These are phyloP conservation scores for Rhodotorula paludigena DNA, from an alignment of 768 basidiomycete genomes.

Conservation along the genomic window DNA sequence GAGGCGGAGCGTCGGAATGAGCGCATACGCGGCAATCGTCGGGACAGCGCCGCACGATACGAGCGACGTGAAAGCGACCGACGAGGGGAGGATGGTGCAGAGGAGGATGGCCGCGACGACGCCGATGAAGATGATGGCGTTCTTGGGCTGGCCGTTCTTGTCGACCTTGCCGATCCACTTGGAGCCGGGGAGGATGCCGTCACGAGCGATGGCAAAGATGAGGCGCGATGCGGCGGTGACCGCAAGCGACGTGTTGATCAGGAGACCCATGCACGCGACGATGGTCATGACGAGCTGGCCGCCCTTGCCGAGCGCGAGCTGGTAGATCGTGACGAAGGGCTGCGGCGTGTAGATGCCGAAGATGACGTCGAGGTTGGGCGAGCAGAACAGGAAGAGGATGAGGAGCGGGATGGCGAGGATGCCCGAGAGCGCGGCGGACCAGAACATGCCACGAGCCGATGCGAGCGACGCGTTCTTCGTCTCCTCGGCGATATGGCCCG, in stretches of 20 bases:
- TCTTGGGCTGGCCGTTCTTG: slow-evolving; percentile 60
- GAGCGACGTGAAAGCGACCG: slow-evolving; percentile 86
- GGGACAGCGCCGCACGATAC: slow-evolving; percentile 80
- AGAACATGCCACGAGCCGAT: slow-evolving; percentile 76
- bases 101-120: slow-evolving; percentile 67
- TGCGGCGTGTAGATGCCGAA: slow-evolving; percentile 77
- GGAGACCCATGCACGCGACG: slow-evolving; percentile 75
- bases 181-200: slow-evolving; percentile 80
- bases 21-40: slow-evolving; percentile 79
- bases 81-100: slow-evolving; percentile 83
- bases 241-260: slow-evolving; percentile 79
- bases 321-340: slow-evolving; percentile 84
- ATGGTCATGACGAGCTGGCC: slow-evolving; percentile 81
- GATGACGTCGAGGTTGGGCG: slow-evolving; percentile 56
- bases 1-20: slow-evolving; percentile 70
- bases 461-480: slow-evolving; percentile 76
- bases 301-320: slow-evolving; percentile 70
- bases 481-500: slow-evolving; percentile 75
- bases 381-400: slow-evolving; percentile 38
- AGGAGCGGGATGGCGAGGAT: slow-evolving; percentile 65
- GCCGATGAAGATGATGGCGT: slow-evolving; percentile 83
- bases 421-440: slow-evolving; percentile 70
- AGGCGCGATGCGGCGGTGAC: slow-evolving; percentile 84
- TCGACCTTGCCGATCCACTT: slow-evolving; percentile 76
- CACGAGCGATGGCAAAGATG: slow-evolving; percentile 88